Percentiles rank a stretch among this genome's conserved stretches.
Conservation (phyloP, 1,284 basidiomycete genomes). For the Hypsizygus ulmarius region DNA sequence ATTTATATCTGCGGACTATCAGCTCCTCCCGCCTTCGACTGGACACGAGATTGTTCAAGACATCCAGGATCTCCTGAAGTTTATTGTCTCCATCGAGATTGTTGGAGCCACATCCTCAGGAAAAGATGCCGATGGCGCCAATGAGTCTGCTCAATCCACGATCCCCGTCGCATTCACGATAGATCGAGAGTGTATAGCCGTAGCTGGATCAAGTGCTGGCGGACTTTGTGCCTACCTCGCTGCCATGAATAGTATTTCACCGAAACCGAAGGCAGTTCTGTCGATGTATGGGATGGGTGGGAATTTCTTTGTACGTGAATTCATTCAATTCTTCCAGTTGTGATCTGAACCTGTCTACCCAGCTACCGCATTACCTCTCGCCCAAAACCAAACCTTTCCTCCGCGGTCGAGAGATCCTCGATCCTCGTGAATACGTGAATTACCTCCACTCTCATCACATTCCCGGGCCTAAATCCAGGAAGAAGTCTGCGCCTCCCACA, state of each 20-base stretch:
- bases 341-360: slow-evolving; percentile 7
- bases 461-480: slow-evolving; percentile 23
- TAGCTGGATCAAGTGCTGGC: slow-evolving; percentile 60
- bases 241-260: slow-evolving; percentile 45
- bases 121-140: background rate
- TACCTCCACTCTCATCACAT: slow-evolving; percentile 32
- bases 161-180: slow-evolving; percentile 29
- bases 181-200: slow-evolving; percentile 45
- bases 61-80: slow-evolving; percentile 51
- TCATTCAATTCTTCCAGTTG: background rate
- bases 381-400: slow-evolving; percentile 39
- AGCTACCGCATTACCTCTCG: slow-evolving; percentile 37
- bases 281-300: slow-evolving; percentile 66
- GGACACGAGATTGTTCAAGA: slow-evolving; percentile 57
- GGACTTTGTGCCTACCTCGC: slow-evolving; percentile 64
- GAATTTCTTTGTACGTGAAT: slow-evolving; percentile 48
- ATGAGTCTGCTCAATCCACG: background rate
- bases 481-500: slow-evolving; percentile 12
- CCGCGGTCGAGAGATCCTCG: slow-evolving; percentile 39
- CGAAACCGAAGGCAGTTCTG: slow-evolving; percentile 52
- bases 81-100: slow-evolving; percentile 28
- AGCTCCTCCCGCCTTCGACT: slow-evolving; percentile 54
- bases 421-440: slow-evolving; percentile 32
- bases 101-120: slow-evolving; percentile 1
- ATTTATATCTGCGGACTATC: slow-evolving; percentile 62